Evolutionary conservation across 2,329 filamentous ascomycete species (phyloP), one percentile per base, ranked within the genome.

Genomic region (Neonectria punicea): DNA sequence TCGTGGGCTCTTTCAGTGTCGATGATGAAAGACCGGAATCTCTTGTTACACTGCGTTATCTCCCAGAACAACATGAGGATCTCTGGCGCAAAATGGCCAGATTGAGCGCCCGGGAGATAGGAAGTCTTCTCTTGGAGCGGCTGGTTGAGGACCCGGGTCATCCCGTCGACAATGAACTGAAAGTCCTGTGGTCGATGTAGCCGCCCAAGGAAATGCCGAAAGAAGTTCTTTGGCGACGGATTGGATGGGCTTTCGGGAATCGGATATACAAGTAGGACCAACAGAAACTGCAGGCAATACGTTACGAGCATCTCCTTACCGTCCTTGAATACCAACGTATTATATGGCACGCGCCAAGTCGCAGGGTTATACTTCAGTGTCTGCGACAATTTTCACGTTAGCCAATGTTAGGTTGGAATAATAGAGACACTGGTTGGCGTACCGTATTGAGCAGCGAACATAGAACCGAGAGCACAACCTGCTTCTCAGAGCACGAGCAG

Each of bases 51-150:
- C 79, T 99, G 96, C 5, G 96, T 89, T 41, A 93, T 89, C 82
- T 99, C 96, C 96, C 96, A 99, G 76, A 98, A 98, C 2, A 99
- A 85, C 87, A 98, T 96, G 60, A 98, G 90, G 83, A 97, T 97
- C 80, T 99, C 96, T 2, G 96, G 94, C 0, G 94, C 93, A 86
- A 95, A 97, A 75, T 93, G 93, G 57, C 93, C 84, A 0, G 92
- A 88, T 73, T 97, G 93, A 43, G 91, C 91, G 5, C 94, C 93
- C 0, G 95, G 94, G 2, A 98, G 88, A 77, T 97, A 98, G 1
- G 94, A 95, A 11, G 89, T 88, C 63, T 93, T 97, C 47, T 93
- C 91, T 80, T 97, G 93, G 67, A 98, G 89, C 25, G 95, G 95
- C 72, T 98, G 95, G 72, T 97, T 96, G 55, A 99, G 83, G 53